Base-by-base conservation (phyloP, 352 stramenopile species). In the Pythium brachiatum region DNA sequence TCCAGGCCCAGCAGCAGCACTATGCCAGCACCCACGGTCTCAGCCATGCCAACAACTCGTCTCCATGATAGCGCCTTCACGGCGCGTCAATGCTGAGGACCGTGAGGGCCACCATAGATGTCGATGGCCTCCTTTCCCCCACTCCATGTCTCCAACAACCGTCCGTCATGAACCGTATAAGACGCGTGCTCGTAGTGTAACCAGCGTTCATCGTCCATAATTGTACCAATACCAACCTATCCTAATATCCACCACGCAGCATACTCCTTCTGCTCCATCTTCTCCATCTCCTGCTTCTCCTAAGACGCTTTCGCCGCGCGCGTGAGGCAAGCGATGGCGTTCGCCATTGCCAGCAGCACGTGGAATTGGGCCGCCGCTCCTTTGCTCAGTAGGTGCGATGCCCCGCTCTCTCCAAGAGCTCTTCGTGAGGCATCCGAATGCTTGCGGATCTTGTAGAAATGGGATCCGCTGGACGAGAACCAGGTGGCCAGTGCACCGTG, bases 1-100 rank as follows among this genome's bases (percentile, higher is more conserved):
- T 62, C 4, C 62, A 69, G 41, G 54, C 48, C 15, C 52, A 62
- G 55, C 62, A 68, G 61, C 53, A 61, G 25, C 60, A 66, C 51
- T 61, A 66, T 41, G 53, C 53, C 18, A 66, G 43, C 60, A 29
- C 60, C 7, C 58, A 57, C 21, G 36, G 47, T n/a, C 46, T 21
- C 25, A 52, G 34, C 57, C 54, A 29, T 23, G 25, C 41, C 41
- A 27, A 56, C 32, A 41, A 26, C 20, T 46, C 57, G 15, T 63
- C 57, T 13, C n/a, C 57, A 48, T 48, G 41, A 34, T 34, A 9
- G 29, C 9, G 29, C 29, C 29, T 9, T 34, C 29, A 5, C 29
- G 5, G 9, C 5, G 29, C 29, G 29, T 7, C n/a, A 46, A 48
- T 48, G 41, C 41, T 48, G 41, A 57, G 39, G 39, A 46, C 27